Percentiles rank a stretch among this genome's conserved stretches.
Evolutionary conservation across 768 basidiomycete species (phyloP).

Genomic region (Amanita muscaria): DNA sequence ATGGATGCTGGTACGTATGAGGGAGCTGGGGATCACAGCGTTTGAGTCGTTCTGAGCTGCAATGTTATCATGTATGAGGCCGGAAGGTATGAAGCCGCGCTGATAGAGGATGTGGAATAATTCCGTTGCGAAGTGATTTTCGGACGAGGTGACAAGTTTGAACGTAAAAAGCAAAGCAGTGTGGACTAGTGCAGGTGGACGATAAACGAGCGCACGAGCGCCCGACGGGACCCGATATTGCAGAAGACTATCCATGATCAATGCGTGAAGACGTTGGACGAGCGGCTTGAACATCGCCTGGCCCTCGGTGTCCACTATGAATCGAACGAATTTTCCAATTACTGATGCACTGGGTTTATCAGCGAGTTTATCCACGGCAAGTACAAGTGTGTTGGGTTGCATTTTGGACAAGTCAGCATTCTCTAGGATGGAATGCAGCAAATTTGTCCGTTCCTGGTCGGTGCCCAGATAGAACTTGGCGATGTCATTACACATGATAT

Average conservation of each 20-base stretch:
- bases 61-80: constrained; percentile 33
- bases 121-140: constrained; percentile 29
- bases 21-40: constrained; percentile 38
- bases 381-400: neutral
- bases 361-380: neutral
- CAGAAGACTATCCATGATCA: constrained; percentile 22
- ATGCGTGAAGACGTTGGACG: constrained; percentile 17
- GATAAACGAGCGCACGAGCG: constrained; percentile 23
- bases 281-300: neutral
- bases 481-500: constrained; percentile 3
- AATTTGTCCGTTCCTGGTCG: neutral
- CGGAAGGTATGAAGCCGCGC: constrained; percentile 34
- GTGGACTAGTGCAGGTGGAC: constrained; percentile 29
- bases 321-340: neutral
- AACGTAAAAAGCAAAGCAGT: constrained; percentile 35
- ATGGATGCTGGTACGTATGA: constrained; percentile 43
- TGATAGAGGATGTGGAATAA: constrained; percentile 43
- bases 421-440: neutral
- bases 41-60: constrained; percentile 30
- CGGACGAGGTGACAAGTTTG: constrained; percentile 28
- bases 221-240: constrained; percentile 19
- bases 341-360: neutral
- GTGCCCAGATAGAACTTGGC: neutral
- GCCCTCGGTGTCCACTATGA: neutral
- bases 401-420: neutral